Evolutionary conservation across 2,329 filamentous ascomycete species (phyloP).

Genomic region (Sclerotinia minor): DNA sequence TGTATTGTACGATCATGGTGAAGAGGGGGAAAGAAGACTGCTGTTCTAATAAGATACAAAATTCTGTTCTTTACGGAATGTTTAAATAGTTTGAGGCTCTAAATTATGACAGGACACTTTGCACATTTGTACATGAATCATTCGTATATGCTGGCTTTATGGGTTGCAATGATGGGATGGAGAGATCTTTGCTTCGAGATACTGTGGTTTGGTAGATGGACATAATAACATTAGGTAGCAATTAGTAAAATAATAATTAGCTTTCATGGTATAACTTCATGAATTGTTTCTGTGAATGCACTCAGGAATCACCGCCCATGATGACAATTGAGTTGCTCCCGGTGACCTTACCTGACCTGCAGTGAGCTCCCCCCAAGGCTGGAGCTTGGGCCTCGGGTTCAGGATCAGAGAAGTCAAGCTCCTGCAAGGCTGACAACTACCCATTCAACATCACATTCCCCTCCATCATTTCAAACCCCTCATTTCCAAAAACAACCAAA

Average conservation of each 20-base stretch:
- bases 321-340: background rate
- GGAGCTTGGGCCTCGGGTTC: background rate
- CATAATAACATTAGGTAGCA: background rate
- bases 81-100: background rate
- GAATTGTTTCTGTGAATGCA: background rate
- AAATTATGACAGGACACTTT: background rate
- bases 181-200: background rate
- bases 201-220: background rate
- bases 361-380: background rate
- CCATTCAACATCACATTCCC: background rate
- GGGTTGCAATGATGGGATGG: background rate
- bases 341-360: background rate
- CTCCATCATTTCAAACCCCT: background rate
- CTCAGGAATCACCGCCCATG: background rate
- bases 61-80: background rate
- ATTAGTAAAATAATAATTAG: background rate
- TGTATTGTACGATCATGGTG: background rate
- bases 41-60: background rate
- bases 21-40: background rate
- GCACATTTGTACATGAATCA: background rate
- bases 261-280: background rate
- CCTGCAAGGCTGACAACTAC: constrained; percentile 5
- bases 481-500: background rate
- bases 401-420: constrained; percentile 1
- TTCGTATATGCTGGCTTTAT: background rate